Evolutionary conservation across 768 basidiomycete species (phyloP).

Genomic region (Tulasnella sp.): DNA sequence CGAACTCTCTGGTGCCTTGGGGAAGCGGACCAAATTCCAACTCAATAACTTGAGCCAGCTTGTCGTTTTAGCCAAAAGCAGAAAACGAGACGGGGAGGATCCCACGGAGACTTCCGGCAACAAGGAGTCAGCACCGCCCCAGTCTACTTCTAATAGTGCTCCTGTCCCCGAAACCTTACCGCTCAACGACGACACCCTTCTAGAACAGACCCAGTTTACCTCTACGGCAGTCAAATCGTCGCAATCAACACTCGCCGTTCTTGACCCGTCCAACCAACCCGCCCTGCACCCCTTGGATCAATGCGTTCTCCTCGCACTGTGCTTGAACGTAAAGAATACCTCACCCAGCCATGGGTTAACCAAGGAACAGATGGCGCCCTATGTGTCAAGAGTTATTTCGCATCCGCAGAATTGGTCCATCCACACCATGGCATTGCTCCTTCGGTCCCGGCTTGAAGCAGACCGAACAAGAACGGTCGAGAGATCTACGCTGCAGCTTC

Average conservation of each 20-base stretch:
- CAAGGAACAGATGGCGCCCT: slow-evolving; percentile 82
- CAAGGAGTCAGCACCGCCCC: slow-evolving; percentile 8
- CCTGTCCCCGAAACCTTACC: slow-evolving; percentile 62
- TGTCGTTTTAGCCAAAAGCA: slow-evolving; percentile 84
- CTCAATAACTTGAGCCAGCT: slow-evolving; percentile 74
- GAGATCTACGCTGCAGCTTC: slow-evolving; percentile 80
- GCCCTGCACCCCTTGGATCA: slow-evolving; percentile 88
- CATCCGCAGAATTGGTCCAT: slow-evolving; percentile 93
- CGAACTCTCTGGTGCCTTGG: slow-evolving; percentile 84
- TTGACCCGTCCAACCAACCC: slow-evolving; percentile 77
- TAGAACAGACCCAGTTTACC: slow-evolving; percentile 89
- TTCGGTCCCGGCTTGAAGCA: slow-evolving; percentile 84
- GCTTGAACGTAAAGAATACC: slow-evolving; percentile 79
- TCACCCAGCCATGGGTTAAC: slow-evolving; percentile 86
- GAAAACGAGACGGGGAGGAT: slow-evolving; percentile 28
- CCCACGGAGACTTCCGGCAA: slow-evolving; percentile 1
- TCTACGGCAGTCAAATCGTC: slow-evolving; percentile 35
- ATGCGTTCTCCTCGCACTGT: slow-evolving; percentile 79
- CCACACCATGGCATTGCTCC: slow-evolving; percentile 90
- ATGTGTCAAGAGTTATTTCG: slow-evolving; percentile 75
- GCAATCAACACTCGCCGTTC: slow-evolving; percentile 42
- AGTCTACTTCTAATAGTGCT: neutral
- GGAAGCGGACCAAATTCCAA: slow-evolving; percentile 91
- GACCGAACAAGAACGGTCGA: slow-evolving; percentile 85
- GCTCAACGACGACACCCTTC: slow-evolving; percentile 90